Percentiles rank a stretch among this genome's conserved stretches.
phyloP scores from a whole-genome alignment of 169 alveolate genomes.

The Cryptosporidium baileyi region DNA sequence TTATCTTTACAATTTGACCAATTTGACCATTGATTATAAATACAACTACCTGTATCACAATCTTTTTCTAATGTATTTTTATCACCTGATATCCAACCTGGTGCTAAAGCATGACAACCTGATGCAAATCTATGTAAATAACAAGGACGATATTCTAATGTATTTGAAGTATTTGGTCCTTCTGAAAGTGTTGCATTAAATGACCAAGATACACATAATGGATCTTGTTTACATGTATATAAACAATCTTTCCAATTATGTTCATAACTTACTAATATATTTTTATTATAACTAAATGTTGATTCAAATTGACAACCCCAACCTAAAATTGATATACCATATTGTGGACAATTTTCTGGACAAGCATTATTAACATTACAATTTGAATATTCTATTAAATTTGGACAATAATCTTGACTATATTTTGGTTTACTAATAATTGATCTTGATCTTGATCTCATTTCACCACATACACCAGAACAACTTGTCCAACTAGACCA shows the following conservation, averaged over 20 bases:
- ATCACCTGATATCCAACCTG: slow-evolving; percentile 64
- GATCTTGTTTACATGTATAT: slow-evolving; percentile 21
- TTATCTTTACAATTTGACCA: slow-evolving; percentile 11
- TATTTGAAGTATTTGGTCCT: slow-evolving; percentile 9
- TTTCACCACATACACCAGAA: slow-evolving; percentile 71
- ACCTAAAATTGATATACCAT: slow-evolving; percentile 56
- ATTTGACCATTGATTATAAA: slow-evolving; percentile 44
- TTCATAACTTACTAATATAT: slow-evolving; percentile 8
- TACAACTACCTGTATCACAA: slow-evolving; percentile 33
- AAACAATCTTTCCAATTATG: slow-evolving; percentile 41
- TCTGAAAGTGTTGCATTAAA: slow-evolving; percentile 46
- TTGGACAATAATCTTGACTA: slow-evolving; percentile 26
- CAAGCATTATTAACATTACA: neutral
- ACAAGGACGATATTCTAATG: slow-evolving; percentile 28
- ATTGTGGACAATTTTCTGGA: slow-evolving; percentile 62
- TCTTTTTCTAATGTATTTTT: slow-evolving; percentile 15
- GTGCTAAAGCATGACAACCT: slow-evolving; percentile 60
- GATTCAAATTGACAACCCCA: slow-evolving; percentile 70
- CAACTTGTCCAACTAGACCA: slow-evolving; percentile 76
- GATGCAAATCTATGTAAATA: slow-evolving; percentile 42
- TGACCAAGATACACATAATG: slow-evolving; percentile 57
- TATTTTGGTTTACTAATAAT: neutral
- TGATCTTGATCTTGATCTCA: slow-evolving; percentile 38
- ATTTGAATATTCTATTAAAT: slow-evolving; percentile 41
- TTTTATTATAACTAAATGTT: slow-evolving; percentile 4